Percentiles rank a stretch among this genome's conserved stretches.
Conservation (phyloP, 2,329 filamentous ascomycete species). For the Penicillium sp. region DNA sequence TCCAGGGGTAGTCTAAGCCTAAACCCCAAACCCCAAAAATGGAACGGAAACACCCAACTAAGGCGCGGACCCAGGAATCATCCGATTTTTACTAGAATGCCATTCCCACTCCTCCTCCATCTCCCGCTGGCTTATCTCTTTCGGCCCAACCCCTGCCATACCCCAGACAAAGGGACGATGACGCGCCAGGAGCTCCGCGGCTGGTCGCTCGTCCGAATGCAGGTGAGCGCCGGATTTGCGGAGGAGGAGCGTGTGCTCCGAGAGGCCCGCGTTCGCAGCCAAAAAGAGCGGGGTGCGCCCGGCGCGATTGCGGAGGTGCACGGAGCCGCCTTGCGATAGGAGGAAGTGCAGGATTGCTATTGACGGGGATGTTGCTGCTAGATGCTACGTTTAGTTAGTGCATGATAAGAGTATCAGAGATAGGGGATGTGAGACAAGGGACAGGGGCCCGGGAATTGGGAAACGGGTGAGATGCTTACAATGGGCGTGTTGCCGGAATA, state of each 20-base stretch:
- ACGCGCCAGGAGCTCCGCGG: slow-evolving; percentile 51
- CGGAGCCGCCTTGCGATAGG: slow-evolving; percentile 56
- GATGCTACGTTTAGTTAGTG: slow-evolving; percentile 40
- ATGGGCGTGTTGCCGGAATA: slow-evolving; percentile 74
- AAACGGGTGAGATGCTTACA: slow-evolving; percentile 26
- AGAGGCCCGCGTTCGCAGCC: slow-evolving; percentile 56
- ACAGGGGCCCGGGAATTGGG: neutral
- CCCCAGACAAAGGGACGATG: slow-evolving; percentile 44
- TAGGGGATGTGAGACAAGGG: neutral
- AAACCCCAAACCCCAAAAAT: too few relatives aligned
- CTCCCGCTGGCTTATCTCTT: slow-evolving; percentile 25
- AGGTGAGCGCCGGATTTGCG: slow-evolving; percentile 59
- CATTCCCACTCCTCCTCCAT: slow-evolving; percentile 21
- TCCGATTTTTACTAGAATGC: slow-evolving; percentile 10
- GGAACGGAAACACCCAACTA: slow-evolving; percentile 1
- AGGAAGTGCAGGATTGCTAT: slow-evolving; percentile 56
- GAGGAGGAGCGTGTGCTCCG: slow-evolving; percentile 54
- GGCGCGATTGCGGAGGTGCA: slow-evolving; percentile 58
- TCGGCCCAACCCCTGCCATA: slow-evolving; percentile 41
- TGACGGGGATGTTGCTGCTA: slow-evolving; percentile 57
- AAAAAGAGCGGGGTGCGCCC: slow-evolving; percentile 60
- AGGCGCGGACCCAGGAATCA: slow-evolving; percentile 30
- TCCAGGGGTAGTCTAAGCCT: too few relatives aligned
- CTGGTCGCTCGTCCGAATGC: slow-evolving; percentile 55
- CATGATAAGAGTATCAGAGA: neutral